A percentile compares a stretch with the other conserved stretches of the same genome.
phyloP scores from a whole-genome alignment of 148 eudicot species.

The Drosera capensis region DNA sequence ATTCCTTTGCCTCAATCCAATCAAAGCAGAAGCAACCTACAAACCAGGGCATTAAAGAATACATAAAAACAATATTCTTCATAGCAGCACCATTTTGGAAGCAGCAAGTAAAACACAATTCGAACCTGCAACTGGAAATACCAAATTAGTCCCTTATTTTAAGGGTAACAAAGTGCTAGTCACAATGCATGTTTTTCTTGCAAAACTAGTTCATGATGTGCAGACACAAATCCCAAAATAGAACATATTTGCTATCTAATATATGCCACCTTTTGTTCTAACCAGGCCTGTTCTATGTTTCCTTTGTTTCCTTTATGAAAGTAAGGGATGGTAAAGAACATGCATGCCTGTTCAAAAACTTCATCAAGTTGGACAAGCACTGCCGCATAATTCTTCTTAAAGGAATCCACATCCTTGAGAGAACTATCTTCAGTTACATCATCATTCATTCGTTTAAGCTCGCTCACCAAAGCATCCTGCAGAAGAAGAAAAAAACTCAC shows the following conservation, averaged over 20 bases:
- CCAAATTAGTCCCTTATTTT: too few species aligned
- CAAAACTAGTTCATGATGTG: too few species aligned
- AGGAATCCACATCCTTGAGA: slow-evolving; percentile 55
- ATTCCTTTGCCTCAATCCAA: slow-evolving; percentile 68
- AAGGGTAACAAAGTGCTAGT: too few species aligned
- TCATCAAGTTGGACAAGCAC: slow-evolving; percentile 69
- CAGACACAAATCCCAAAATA: too few species aligned
- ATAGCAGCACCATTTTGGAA: not conserved
- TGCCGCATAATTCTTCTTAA: slow-evolving; percentile 93
- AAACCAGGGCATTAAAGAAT: not conserved
- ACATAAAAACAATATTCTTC: not conserved
- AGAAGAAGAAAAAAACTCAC: slow-evolving; percentile 9
- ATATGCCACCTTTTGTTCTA: too few species aligned
- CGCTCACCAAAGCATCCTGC: slow-evolving; percentile 76
- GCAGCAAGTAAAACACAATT: not conserved
- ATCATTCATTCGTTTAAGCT: slow-evolving; percentile 83
- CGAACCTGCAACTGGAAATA: too few species aligned
- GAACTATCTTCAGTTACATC: slow-evolving; percentile 47
- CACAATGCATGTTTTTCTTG: too few species aligned
- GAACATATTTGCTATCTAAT: too few species aligned
- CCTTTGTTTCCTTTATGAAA: not conserved
- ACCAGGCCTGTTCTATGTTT: not conserved
- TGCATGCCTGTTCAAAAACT: slow-evolving; percentile 65
- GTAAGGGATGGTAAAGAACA: slow-evolving; percentile 1
- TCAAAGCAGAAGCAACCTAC: slow-evolving; percentile 79